Percentiles rank a stretch among this genome's conserved stretches.
Evolutionary conservation across 192 early-diverging fungal species (phyloP).

Genomic region (Mortierella claussenii): DNA sequence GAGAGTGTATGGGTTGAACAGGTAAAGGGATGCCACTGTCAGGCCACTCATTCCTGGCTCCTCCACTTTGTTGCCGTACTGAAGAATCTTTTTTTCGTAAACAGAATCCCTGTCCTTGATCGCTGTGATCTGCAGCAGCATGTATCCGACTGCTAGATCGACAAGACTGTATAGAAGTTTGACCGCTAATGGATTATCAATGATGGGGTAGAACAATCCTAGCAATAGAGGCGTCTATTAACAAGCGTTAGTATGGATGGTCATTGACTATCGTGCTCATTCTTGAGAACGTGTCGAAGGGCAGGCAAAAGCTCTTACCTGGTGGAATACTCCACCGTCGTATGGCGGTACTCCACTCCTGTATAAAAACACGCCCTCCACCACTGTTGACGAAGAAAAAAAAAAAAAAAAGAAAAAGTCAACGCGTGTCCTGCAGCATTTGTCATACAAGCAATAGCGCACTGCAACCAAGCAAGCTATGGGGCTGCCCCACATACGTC

Average conservation of each 20-base stretch:
- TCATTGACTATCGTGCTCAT: too few species aligned
- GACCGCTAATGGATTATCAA: conserved; percentile 61
- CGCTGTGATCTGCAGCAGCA: conserved; percentile 66
- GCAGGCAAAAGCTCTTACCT: conserved; percentile 58
- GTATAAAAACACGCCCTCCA: conserved; percentile 87
- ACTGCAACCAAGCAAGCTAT: too few species aligned
- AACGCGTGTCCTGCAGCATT: too few species aligned
- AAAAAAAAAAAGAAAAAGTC: background rate
- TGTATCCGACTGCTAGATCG: conserved; percentile 74
- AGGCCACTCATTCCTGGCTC: conserved; percentile 32
- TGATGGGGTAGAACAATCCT: conserved; percentile 73
- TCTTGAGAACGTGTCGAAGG: too few species aligned
- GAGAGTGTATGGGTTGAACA: conserved; percentile 90
- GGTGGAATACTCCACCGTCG: conserved; percentile 90
- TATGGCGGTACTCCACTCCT: conserved; percentile 81
- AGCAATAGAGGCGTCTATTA: conserved; percentile 77
- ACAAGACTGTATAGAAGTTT: conserved; percentile 66
- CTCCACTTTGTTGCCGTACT: conserved; percentile 25
- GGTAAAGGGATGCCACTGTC: conserved; percentile 56
- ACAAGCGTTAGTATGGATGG: background rate
- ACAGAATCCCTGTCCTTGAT: conserved; percentile 27
- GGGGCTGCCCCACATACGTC: too few species aligned
- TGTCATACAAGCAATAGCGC: too few species aligned
- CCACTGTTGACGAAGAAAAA: conserved; percentile 74
- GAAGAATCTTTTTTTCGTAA: conserved; percentile 23